Percentiles rank a stretch among this genome's conserved stretches.
These are phyloP conservation scores for Kalmanozyma brasiliensis DNA, from an alignment of 1,284 basidiomycete species.

Conservation along the genomic window DNA sequence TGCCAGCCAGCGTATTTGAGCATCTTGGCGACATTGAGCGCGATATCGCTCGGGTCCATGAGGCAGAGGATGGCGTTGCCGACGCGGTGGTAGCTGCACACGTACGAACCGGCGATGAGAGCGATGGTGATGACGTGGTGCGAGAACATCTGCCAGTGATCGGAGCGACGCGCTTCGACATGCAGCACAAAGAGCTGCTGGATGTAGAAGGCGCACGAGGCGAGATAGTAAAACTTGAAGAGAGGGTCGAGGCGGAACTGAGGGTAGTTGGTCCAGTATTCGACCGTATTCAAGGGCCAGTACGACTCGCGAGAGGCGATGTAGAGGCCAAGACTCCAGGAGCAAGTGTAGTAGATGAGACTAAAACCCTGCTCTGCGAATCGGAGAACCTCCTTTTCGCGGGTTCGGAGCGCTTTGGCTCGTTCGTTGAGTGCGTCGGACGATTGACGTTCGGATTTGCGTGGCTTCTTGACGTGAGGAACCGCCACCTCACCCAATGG, in stretches of 20 bases:
- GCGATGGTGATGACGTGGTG: constrained; percentile 91
- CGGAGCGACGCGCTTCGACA: constrained; percentile 90
- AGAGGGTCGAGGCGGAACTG: constrained; percentile 78
- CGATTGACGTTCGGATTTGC: constrained; percentile 17
- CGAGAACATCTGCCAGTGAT: constrained; percentile 93
- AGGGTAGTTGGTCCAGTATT: constrained; percentile 86
- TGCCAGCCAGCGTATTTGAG: constrained; percentile 81
- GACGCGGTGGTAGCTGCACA: constrained; percentile 83
- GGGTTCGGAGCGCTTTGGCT: constrained; percentile 54
- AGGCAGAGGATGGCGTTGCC: constrained; percentile 87
- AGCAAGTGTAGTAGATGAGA: constrained; percentile 80
- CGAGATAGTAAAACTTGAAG: constrained; percentile 73
- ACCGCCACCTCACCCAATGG: constrained; percentile 52
- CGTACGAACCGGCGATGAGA: constrained; percentile 82
- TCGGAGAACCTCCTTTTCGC: constrained; percentile 78
- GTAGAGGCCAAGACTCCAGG: constrained; percentile 83
- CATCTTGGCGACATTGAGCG: constrained; percentile 89
- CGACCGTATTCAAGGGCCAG: constrained; percentile 74
- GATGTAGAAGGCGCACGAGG: constrained; percentile 89
- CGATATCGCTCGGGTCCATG: constrained; percentile 93
- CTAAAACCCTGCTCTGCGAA: constrained; percentile 97
- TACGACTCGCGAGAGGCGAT: constrained; percentile 81
- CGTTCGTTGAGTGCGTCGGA: constrained; percentile 23
- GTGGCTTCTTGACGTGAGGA: constrained; percentile 20
- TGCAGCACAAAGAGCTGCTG: constrained; percentile 90